Percentiles rank a stretch among this genome's conserved stretches.
These are phyloP conservation scores for Gaeumannomyces tritici DNA, from an alignment of 2,329 filamentous ascomycete genomes.

Conservation along the genomic window DNA sequence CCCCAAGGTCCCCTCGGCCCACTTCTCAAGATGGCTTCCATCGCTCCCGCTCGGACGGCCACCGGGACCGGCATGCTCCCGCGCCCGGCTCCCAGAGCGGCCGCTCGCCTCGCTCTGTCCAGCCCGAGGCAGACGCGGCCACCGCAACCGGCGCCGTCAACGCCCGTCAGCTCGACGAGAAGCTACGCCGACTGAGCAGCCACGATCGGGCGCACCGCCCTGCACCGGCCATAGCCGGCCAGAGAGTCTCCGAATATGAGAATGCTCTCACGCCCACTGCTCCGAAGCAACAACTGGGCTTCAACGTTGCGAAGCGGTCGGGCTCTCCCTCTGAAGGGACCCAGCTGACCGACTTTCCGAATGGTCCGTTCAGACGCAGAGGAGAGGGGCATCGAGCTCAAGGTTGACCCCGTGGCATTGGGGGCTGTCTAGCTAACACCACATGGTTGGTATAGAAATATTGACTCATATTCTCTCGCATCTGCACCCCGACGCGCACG, in stretches of 20 bases:
- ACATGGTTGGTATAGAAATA: conserved; percentile 53
- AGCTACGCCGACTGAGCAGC: conserved; percentile 43
- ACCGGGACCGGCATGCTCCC: conserved; percentile 16
- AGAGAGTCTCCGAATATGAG: conserved; percentile 52
- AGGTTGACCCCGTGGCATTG: neutral
- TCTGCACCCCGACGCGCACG: conserved; percentile 75
- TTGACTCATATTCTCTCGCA: conserved; percentile 87
- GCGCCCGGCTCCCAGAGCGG: conserved; percentile 3
- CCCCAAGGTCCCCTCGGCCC: conserved; percentile 17
- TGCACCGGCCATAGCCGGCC: conserved; percentile 28
- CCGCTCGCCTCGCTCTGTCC: neutral
- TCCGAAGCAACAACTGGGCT: conserved; percentile 38
- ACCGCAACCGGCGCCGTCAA: conserved; percentile 24
- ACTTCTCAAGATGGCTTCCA: conserved; percentile 48
- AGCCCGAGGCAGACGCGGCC: conserved; percentile 11
- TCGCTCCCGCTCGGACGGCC: conserved; percentile 28
- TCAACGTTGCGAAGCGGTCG: conserved; percentile 44
- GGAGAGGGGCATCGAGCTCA: neutral
- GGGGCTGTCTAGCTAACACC: neutral
- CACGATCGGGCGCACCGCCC: conserved; percentile 8
- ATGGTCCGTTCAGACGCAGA: conserved; percentile 49
- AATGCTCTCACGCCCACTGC: conserved; percentile 41
- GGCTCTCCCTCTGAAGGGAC: conserved; percentile 26
- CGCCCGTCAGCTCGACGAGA: conserved; percentile 35
- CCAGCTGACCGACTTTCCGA: conserved; percentile 57